Conservation (phyloP, 768 basidiomycete species). For the Phanerodontia chrysosporium region DNA sequence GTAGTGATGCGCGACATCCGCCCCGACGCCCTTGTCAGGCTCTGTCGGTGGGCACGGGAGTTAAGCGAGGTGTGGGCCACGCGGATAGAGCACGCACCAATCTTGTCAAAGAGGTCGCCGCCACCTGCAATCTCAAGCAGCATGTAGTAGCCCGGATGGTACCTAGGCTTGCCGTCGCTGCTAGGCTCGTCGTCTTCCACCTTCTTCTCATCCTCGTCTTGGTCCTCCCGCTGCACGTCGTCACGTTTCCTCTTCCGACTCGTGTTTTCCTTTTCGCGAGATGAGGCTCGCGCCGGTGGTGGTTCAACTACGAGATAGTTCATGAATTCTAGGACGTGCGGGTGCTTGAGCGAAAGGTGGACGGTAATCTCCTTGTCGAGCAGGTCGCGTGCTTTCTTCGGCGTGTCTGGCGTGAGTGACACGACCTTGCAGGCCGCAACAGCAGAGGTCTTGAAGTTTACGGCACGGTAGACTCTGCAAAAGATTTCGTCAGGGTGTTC, state of each 20-base stretch:
- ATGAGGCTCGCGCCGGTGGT: conserved; percentile 11
- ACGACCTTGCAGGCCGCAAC: conserved; percentile 90
- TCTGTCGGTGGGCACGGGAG: conserved; percentile 39
- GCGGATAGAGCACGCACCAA: conserved; percentile 63
- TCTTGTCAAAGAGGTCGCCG: conserved; percentile 98
- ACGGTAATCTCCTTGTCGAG: conserved; percentile 92
- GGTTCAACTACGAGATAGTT: conserved; percentile 72
- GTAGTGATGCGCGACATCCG: conserved; percentile 87
- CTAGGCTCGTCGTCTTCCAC: conserved; percentile 13
- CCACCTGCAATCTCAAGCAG: conserved; percentile 88
- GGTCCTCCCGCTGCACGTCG: background rate
- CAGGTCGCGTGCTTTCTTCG: conserved; percentile 67
- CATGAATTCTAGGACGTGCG: conserved; percentile 79
- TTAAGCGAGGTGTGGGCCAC: background rate
- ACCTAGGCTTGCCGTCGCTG: conserved; percentile 28
- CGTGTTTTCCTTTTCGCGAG: conserved; percentile 12
- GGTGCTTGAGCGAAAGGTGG: conserved; percentile 74
- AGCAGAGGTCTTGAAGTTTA: conserved; percentile 57
- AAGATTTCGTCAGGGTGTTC: background rate
- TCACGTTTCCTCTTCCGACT: conserved; percentile 12
- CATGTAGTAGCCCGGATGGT: conserved; percentile 86
- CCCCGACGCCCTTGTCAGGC: conserved; percentile 83
- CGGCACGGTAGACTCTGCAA: conserved; percentile 77
- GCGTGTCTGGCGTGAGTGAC: conserved; percentile 55
- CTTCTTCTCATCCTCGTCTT: background rate